Percentiles rank a stretch among this genome's conserved stretches.
These are phyloP conservation scores for Penicillium cosmopolitanum DNA, from an alignment of 495 filamentous ascomycete species.

Conservation along the genomic window DNA sequence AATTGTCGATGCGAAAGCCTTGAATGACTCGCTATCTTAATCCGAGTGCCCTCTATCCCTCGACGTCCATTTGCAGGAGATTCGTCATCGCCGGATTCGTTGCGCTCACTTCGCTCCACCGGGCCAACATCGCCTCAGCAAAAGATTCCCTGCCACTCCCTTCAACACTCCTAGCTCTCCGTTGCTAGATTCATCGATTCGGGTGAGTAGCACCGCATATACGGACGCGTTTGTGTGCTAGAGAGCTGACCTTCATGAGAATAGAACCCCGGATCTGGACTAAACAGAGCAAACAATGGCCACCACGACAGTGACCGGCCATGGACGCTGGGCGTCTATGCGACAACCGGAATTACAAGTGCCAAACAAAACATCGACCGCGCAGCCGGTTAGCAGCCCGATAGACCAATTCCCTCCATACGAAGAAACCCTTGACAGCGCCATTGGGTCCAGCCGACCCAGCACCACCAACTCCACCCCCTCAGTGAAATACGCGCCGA, in stretches of 20 bases:
- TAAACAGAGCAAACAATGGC: conserved; percentile 35
- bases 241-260: background rate
- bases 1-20: background rate
- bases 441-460: conserved; percentile 26
- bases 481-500: conserved; percentile 38
- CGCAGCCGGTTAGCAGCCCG: conserved; percentile 43
- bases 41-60: conserved; percentile 30
- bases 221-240: background rate
- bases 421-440: conserved; percentile 40
- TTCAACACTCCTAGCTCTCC: background rate
- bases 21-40: conserved; percentile 10
- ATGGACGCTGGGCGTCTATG: conserved; percentile 49
- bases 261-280: background rate
- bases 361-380: conserved; percentile 30
- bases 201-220: background rate
- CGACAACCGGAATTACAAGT: conserved; percentile 45
- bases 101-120: conserved; percentile 2
- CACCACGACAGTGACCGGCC: conserved; percentile 49
- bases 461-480: conserved; percentile 33
- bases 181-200: background rate
- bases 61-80: conserved; percentile 36
- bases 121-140: conserved; percentile 1
- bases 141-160: background rate
- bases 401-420: conserved; percentile 51
- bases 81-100: conserved; percentile 40